Percentiles rank a stretch among this genome's conserved stretches.
These are phyloP conservation scores for Helianthus annuus DNA, from an alignment of 129 eudicot species.

Conservation along the genomic window DNA sequence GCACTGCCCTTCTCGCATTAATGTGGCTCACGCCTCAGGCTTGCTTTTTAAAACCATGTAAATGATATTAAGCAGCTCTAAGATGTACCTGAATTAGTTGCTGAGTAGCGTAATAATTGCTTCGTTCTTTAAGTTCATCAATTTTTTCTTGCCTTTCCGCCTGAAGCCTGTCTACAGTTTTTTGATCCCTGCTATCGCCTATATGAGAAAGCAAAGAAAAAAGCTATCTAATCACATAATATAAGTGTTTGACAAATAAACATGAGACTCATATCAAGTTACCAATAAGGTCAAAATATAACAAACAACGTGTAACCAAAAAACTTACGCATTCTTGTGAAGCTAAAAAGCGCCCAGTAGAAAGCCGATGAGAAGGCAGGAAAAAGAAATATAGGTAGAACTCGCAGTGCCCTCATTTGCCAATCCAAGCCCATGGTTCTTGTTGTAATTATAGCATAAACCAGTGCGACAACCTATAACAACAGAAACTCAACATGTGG, in stretches of 20 bases:
- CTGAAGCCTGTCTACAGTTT: slow-evolving; percentile 77
- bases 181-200: slow-evolving; percentile 84
- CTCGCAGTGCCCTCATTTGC: slow-evolving; percentile 83
- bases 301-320: neutral
- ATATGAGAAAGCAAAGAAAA: neutral
- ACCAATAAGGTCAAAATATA: neutral
- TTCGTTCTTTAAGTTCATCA: slow-evolving; percentile 90
- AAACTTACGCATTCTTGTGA: slow-evolving; percentile 66
- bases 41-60: too few species aligned
- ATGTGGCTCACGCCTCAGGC: too few species aligned
- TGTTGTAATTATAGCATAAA: slow-evolving; percentile 77
- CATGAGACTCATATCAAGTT: neutral
- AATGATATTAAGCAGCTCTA: neutral
- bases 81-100: slow-evolving; percentile 85
- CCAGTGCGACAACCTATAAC: slow-evolving; percentile 66
- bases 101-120: slow-evolving; percentile 82
- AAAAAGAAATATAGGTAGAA: slow-evolving; percentile 81
- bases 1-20: too few species aligned
- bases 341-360: slow-evolving; percentile 55
- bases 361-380: slow-evolving; percentile 57
- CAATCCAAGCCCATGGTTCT: slow-evolving; percentile 69
- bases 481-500: neutral
- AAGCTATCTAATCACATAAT: neutral
- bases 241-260: neutral
- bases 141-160: slow-evolving; percentile 88